Evolutionary conservation across 305 asterid genomes (phyloP).

Genomic region (Striga hermonthica): DNA sequence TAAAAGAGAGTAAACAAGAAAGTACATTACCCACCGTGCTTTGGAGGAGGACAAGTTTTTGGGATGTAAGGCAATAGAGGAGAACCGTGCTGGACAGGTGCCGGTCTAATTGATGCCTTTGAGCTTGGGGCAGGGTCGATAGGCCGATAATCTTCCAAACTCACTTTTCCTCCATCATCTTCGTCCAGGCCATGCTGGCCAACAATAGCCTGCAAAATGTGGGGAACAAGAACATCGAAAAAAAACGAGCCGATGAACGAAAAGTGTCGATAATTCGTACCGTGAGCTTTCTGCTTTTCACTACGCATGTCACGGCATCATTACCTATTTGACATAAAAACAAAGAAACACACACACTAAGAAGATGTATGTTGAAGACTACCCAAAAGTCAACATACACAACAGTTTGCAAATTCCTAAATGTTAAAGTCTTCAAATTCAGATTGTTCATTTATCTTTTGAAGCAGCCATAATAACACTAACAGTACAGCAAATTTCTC

Average conservation of each 20-base stretch:
- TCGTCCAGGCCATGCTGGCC: slow-evolving; percentile 15
- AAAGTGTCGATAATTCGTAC: background rate
- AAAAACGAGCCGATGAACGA: background rate
- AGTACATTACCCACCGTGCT: slow-evolving; percentile 29
- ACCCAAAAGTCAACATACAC: too few relatives aligned
- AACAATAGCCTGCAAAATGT: slow-evolving; percentile 30
- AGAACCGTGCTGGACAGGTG: slow-evolving; percentile 49
- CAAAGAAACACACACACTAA: too few relatives aligned
- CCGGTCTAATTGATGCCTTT: slow-evolving; percentile 41
- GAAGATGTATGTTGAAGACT: too few relatives aligned
- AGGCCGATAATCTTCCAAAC: slow-evolving; percentile 50
- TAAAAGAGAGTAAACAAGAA: background rate
- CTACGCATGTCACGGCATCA: slow-evolving; percentile 7
- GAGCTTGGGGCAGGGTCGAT: slow-evolving; percentile 51
- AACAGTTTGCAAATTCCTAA: too few relatives aligned
- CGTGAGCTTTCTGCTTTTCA: slow-evolving; percentile 42
- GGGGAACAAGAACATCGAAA: background rate
- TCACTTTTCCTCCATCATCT: slow-evolving; percentile 23
- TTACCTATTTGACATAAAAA: background rate
- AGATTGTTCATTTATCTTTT: too few relatives aligned
- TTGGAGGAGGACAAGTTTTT: slow-evolving; percentile 42
- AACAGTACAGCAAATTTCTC: too few relatives aligned
- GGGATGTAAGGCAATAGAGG: slow-evolving; percentile 58
- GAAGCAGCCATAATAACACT: too few relatives aligned
- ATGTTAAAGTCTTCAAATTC: too few relatives aligned